Base-by-base conservation (phyloP, 106 monocot genomes). In the Cymbidium sinense region DNA sequence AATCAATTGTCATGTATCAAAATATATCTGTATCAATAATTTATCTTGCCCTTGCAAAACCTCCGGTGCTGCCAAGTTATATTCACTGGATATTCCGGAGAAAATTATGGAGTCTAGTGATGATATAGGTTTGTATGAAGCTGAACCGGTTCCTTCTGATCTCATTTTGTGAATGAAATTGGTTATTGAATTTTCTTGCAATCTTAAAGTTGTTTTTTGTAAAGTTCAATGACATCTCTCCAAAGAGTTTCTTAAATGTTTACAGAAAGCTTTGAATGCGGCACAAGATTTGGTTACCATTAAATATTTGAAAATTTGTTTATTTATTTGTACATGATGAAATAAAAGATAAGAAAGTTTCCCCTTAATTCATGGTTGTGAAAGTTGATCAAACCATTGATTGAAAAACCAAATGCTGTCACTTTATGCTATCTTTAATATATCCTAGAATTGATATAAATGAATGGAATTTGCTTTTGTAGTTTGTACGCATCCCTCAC, bases 341-440 rank as follows among this genome's bases (percentile, higher is more conserved):
- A 54, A n/a, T 54, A 62, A 9, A 62, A 62, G 61, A 62, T 33
- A 28, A 21, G 28, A 11, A 69, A 31, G 34, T 33, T 0, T 28
- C 33, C 10, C 33, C 69, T 69, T 29, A 34, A 69, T 17, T 69
- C 34, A 34, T 69, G 69, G 69, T 69, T 62, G 33, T 69, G 33
- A 34, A 69, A 69, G 4, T 69, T 10, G 29, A 69, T 13, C 34
- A 69, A 62, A 23, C 33, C 5, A 34, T 17, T 34, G 34, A 69
- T 69, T 69, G 18, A 31, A 33, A 5, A 29, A 69, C 15, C 31
- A 69, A 29, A 69, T 69, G 34, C 2, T 15, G 31, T 33, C 2
- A 69, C 4, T 33, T 69, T 69, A 69, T 69, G 29, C 31, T 69
- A 69, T 34, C 69, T 69, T 69, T 17, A 69, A 34, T 69, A 29